These are phyloP conservation scores for Hebeloma cylindrosporum DNA, from an alignment of 768 basidiomycete genomes.

Conservation along the genomic window DNA sequence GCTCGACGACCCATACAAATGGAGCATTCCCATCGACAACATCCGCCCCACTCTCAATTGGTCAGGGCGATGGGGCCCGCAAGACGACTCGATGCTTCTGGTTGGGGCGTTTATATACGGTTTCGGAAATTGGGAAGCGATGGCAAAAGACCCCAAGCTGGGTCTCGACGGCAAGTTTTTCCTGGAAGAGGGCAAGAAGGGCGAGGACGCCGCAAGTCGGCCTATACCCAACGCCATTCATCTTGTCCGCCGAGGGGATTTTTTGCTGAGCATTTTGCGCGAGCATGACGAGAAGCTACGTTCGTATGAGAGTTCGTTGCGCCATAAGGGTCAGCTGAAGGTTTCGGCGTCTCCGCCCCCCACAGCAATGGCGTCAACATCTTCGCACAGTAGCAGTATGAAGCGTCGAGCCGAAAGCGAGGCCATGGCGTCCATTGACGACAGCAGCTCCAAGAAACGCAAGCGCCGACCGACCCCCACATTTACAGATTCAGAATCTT, in stretches of 20 bases:
- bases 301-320: conserved; percentile 80
- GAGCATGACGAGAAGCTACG: conserved; percentile 91
- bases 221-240: conserved; percentile 98
- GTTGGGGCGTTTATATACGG: conserved; percentile 93
- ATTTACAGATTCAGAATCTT: conserved; percentile 92
- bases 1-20: conserved; percentile 71
- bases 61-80: conserved; percentile 92
- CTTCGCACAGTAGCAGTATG: conserved; percentile 56
- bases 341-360: conserved; percentile 76
- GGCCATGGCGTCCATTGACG: conserved; percentile 79
- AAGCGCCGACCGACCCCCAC: conserved; percentile 96
- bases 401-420: conserved; percentile 86
- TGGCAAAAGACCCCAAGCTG: conserved; percentile 84
- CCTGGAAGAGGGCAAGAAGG: conserved; percentile 96
- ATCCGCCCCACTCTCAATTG: conserved; percentile 94
- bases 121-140: conserved; percentile 96
- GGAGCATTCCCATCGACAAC: conserved; percentile 89
- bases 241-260: conserved; percentile 95
- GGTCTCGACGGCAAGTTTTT: conserved; percentile 92
- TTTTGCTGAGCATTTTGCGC: conserved; percentile 77
- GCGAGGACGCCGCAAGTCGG: conserved; percentile 77
- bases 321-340: conserved; percentile 69
- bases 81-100: conserved; percentile 92
- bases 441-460: conserved; percentile 66
- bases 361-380: conserved; percentile 65